Evolutionary conservation across 2,329 filamentous ascomycete species (phyloP).

Genomic region (Fusarium sterilihyphosum): DNA sequence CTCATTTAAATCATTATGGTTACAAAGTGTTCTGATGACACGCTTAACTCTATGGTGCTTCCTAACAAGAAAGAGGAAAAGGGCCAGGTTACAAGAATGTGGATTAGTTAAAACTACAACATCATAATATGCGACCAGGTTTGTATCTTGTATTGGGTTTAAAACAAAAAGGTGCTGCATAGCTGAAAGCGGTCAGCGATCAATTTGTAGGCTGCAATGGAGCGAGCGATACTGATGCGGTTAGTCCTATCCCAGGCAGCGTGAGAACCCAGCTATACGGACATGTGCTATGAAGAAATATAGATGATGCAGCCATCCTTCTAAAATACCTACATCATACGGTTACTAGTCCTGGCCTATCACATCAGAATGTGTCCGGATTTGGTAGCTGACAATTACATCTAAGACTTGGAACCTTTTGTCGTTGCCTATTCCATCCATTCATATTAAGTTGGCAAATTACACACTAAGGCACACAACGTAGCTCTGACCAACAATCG

Average conservation of each 20-base stretch:
- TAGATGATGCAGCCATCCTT: conserved; percentile 7
- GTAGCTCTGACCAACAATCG: conserved; percentile 19
- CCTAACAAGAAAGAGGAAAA: not conserved
- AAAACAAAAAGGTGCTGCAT: not conserved
- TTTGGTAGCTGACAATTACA: conserved; percentile 20
- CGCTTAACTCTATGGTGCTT: not conserved
- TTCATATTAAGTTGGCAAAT: not conserved
- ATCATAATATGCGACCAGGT: conserved; percentile 16
- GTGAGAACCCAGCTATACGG: not conserved
- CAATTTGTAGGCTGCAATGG: not conserved
- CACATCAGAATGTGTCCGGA: conserved; percentile 20
- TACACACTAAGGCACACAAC: not conserved
- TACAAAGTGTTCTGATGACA: not conserved
- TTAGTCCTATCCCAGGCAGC: not conserved
- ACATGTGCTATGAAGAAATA: not conserved
- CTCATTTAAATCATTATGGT: not conserved
- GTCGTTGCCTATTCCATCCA: conserved; percentile 26
- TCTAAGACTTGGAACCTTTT: conserved; percentile 16
- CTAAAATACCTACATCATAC: conserved; percentile 6
- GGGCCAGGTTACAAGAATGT: not conserved
- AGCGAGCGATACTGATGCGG: not conserved
- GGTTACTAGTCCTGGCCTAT: conserved; percentile 8
- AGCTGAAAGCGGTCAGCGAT: conserved; percentile 21
- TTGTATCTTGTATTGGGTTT: not conserved
- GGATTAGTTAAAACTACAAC: conserved; percentile 9